Evolutionary conservation across 202 grass and related monocot species (phyloP), one percentile per base, ranked within the genome.

Genomic region (Dendrocalamus latiflorus): DNA sequence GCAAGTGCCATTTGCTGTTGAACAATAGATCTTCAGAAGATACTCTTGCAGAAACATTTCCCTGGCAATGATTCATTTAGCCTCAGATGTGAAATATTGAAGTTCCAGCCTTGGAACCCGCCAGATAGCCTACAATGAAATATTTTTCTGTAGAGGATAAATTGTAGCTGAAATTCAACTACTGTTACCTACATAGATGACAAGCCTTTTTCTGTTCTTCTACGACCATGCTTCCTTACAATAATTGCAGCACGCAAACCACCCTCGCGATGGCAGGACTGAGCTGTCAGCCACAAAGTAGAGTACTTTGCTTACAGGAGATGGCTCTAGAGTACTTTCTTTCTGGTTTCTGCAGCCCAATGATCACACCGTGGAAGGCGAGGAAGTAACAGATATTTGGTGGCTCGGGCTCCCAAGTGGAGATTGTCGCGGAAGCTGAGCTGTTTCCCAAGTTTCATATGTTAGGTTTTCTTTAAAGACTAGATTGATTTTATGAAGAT

Each of bases 301-400:
- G 28, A 30, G 28, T 30, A 30, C 28, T 30, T 30, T 30, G 28
- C 28, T 30, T 30, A 30, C 28, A 30, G 28, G 28, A 30, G 28
- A 30, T 30, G 28, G 28, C 3, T 30, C 28, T 30, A 30, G 28
- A 76, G 78, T 28, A 28, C 47, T 77, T 85, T 75, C 80, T 75
- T 60, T 51, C 26, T 48, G 66, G 39, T 39, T 58, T 72, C 80
- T 42, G 38, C 65, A 67, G 42, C 65, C 21, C 49, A 47, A 34
- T 66, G 24, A 72, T 81, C 70, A 1, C 55, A 49, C 22, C 21
- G 38, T 82, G 57, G 72, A 86, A 61, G 67, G 73, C 49, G 58
- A 82, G 38, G 76, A 45, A 16, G 70, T 55, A 81, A 30, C 77
- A 77, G 55, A 81, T 76, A 81, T 89, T 85, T 41, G 77, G 82